These are phyloP conservation scores for Kokia cookei DNA, from an alignment of 441 rosid species.

Conservation along the genomic window DNA sequence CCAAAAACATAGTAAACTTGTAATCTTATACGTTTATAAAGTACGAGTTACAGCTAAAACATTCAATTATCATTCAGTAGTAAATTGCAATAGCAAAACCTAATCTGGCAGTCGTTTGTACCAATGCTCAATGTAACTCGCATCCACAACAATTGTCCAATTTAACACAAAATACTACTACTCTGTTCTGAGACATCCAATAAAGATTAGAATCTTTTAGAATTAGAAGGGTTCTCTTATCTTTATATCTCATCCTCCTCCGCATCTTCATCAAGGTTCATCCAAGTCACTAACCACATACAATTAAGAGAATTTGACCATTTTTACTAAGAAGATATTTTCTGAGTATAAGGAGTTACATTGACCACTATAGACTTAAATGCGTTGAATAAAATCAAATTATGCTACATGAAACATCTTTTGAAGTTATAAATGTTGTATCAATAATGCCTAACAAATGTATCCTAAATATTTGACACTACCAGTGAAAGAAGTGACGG, in stretches of 20 bases:
- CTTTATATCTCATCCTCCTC: background rate
- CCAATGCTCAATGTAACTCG: too few relatives aligned
- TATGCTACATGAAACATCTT: background rate
- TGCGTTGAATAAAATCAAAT: background rate
- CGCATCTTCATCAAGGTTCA: background rate
- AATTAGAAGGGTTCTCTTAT: background rate
- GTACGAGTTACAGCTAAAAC: too few relatives aligned
- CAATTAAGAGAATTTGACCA: background rate
- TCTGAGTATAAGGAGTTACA: background rate
- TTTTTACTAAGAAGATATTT: background rate
- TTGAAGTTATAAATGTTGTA: background rate
- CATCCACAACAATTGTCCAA: too few relatives aligned
- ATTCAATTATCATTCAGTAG: too few relatives aligned
- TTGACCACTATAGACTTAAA: background rate
- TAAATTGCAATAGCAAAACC: too few relatives aligned
- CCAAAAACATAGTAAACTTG: too few relatives aligned
- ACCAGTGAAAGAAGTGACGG: background rate
- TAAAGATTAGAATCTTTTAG: background rate
- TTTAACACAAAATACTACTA: too few relatives aligned
- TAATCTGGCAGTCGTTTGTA: too few relatives aligned
- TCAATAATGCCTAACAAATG: background rate
- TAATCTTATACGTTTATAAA: too few relatives aligned
- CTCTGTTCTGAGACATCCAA: too few relatives aligned
- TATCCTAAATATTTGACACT: background rate
- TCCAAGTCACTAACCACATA: background rate